Conservation (phyloP, 208 protist genomes). For the Leishmania amazonensis region DNA sequence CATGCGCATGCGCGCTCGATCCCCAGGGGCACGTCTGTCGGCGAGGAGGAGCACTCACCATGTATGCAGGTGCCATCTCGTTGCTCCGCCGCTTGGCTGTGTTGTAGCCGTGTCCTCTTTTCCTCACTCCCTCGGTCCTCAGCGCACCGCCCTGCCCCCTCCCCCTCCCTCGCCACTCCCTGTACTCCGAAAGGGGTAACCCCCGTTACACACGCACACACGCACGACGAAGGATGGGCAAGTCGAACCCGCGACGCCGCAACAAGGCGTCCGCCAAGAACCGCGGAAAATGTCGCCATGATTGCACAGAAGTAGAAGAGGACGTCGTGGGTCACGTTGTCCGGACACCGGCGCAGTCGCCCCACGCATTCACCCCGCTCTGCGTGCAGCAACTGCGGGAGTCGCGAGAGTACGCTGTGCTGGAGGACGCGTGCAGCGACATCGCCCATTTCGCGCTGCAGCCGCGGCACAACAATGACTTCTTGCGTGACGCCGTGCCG, state of each 20-base stretch:
- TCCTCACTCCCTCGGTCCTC: background rate
- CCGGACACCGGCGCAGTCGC: background rate
- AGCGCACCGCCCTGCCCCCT: background rate
- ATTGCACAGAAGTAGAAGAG: background rate
- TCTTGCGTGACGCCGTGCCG: slow-evolving; percentile 43
- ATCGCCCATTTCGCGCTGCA: slow-evolving; percentile 50
- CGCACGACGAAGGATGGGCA: slow-evolving; percentile 1
- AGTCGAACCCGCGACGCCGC: background rate
- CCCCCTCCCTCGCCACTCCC: background rate
- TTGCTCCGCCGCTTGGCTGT: background rate
- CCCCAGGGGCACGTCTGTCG: too few relatives aligned
- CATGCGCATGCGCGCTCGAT: too few relatives aligned
- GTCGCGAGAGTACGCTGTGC: slow-evolving; percentile 33
- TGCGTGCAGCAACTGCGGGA: slow-evolving; percentile 54
- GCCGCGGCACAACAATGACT: slow-evolving; percentile 34
- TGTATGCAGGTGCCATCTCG: background rate
- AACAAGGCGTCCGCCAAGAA: slow-evolving; percentile 1
- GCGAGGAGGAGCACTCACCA: too few relatives aligned
- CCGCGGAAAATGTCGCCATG: background rate
- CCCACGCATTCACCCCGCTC: slow-evolving; percentile 15
- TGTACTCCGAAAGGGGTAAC: background rate
- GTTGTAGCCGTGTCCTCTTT: background rate
- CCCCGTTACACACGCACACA: background rate
- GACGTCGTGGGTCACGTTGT: background rate
- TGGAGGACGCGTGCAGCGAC: slow-evolving; percentile 68